These are phyloP conservation scores for Boletus pseudopeckii DNA, from an alignment of 768 basidiomycete species.

Conservation along the genomic window DNA sequence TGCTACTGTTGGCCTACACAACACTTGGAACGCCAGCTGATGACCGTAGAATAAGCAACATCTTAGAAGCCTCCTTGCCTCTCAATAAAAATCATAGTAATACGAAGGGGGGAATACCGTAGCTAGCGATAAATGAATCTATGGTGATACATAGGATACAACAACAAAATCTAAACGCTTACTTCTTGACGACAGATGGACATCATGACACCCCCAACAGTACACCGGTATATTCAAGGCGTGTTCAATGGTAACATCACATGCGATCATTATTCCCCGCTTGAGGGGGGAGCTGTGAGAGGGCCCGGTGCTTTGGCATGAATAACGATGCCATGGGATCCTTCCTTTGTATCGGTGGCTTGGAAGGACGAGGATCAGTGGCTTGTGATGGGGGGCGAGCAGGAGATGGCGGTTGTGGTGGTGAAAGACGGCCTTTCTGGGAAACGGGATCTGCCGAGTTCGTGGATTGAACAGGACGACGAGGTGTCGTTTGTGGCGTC, in stretches of 20 bases:
- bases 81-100: conserved; percentile 6
- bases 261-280: conserved; percentile 10
- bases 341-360: conserved; percentile 47
- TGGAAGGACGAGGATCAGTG: conserved; percentile 33
- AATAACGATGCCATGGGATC: conserved; percentile 62
- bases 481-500: conserved; percentile 12
- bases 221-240: background rate
- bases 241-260: background rate
- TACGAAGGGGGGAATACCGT: conserved; percentile 2
- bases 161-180: conserved; percentile 1
- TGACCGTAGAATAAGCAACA: background rate
- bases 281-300: conserved; percentile 50
- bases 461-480: conserved; percentile 35
- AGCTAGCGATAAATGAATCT: conserved; percentile 9
- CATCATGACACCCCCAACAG: background rate
- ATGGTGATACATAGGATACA: conserved; percentile 15
- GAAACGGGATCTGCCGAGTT: conserved; percentile 7
- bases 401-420: conserved; percentile 11
- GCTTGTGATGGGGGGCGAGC: conserved; percentile 16
- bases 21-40: conserved; percentile 53
- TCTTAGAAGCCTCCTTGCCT: background rate
- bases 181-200: conserved; percentile 6
- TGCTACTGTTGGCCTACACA: conserved; percentile 71
- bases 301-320: conserved; percentile 71
- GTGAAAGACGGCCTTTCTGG: conserved; percentile 31